Percentiles rank a stretch among this genome's conserved stretches.
Conservation (phyloP, 2,329 filamentous ascomycete genomes). For the Trichoderma lentiforme region DNA sequence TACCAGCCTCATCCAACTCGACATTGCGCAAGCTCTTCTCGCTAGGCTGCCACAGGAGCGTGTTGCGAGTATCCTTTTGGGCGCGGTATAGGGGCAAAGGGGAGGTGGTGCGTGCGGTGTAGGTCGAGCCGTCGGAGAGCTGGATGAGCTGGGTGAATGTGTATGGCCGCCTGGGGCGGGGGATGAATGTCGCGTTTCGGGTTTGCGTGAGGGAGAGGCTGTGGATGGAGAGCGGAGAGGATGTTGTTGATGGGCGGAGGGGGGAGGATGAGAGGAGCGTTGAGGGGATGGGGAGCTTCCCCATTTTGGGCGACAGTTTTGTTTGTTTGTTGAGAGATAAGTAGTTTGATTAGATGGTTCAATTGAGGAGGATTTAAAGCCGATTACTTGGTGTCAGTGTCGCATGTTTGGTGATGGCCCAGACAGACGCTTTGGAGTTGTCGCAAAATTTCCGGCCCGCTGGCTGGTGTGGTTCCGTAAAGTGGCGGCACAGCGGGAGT, state of each 20-base stretch:
- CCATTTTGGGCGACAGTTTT: conserved; percentile 26
- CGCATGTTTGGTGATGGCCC: not conserved
- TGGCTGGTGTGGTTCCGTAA: not conserved
- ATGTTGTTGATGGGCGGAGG: conserved; percentile 24
- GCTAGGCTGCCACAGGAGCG: conserved; percentile 84
- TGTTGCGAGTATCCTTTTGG: conserved; percentile 83
- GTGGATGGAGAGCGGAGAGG: conserved; percentile 24
- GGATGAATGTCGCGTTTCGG: conserved; percentile 80
- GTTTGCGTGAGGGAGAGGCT: conserved; percentile 48
- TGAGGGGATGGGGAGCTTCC: conserved; percentile 26
- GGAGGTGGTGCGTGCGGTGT: conserved; percentile 72
- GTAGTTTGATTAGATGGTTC: not conserved
- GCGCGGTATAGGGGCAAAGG: conserved; percentile 58
- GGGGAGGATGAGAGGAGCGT: conserved; percentile 25
- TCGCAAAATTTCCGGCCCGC: conserved; percentile 27
- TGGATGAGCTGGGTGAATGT: conserved; percentile 96
- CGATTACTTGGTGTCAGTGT: not conserved
- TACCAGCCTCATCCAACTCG: conserved; percentile 92
- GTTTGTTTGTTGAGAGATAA: not conserved
- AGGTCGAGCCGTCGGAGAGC: conserved; percentile 86
- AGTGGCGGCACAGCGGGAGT: not conserved
- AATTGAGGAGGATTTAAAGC: not conserved
- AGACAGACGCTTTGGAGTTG: conserved; percentile 4
- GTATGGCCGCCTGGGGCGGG: conserved; percentile 87
- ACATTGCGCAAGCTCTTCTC: conserved; percentile 78